Evolutionary conservation across 441 rosid genomes (phyloP), one percentile per base, ranked within the genome.

Genomic region (Populus trichocarpa): DNA sequence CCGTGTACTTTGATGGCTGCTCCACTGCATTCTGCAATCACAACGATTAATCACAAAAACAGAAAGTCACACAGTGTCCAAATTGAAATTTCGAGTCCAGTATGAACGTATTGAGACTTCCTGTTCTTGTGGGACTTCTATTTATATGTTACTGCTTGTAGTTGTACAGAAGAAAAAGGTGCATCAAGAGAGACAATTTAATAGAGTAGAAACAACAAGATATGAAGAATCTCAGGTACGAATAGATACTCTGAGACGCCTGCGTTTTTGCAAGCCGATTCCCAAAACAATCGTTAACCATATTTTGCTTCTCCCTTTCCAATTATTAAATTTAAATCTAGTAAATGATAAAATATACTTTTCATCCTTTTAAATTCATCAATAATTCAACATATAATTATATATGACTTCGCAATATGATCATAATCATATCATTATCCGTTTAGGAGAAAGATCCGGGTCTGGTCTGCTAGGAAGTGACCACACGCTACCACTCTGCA

Each of bases 1-100:
- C 96, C 53, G 91, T 6, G 59, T 84, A 94, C 83, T 81, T 84
- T 2, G 99, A 93, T 4, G 98, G 99, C 81, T 91, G 93, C 90
- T 96, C 98, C 68, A 92, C 98, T 64, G 99, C 98, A 81, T 96
- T 96, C 99, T 96, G 94, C 84, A 83, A 81, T 69, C 32, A 30
- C 32, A 30, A 30, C 32, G 32, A 30, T 30, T 30, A 30, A 30
- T 30, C 81, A 81, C 71, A 70, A 78, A 12, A 53, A 67, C 35
- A 20, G 1, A 30, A 30, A 9, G 6, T 8, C 26, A 33, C 72
- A n/a, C 5, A 16, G 18, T 5, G 13, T 42, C 8, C 12, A 18
- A 14, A 77, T 59, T 65, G 3, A 22, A 22, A 32, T 8, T n/a
- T 9, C 0, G 65, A 9, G 5, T 59, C 25, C 3, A 7, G 1